Base-by-base conservation (phyloP, 305 asterid genomes). In the Ajuga reptans region DNA sequence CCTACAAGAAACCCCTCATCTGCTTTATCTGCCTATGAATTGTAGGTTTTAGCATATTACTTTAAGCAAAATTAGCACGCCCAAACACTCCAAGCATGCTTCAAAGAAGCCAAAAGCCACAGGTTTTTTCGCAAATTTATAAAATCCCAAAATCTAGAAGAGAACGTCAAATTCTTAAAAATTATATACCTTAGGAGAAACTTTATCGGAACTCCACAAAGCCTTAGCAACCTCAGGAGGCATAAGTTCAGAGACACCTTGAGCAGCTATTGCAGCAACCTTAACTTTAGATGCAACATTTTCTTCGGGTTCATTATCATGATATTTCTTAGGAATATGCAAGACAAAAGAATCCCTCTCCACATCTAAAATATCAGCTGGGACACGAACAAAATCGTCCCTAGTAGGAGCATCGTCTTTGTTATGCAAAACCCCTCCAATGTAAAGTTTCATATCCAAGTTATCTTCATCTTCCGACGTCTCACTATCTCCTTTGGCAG, bases 151-250 rank as follows among this genome's bases (percentile, higher is more conserved):
- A 60, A 21, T 56, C n/a, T 36, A 51, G 49, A 34, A 52, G 37
- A 39, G 12, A 12, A 17, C 27, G 45, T 41, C 62, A 54, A 41
- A 37, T 64, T 37, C 52, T 24, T 51, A 66, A 11, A n/a, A 17
- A 5, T 66, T 36, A 45, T 66, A 69, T 82, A 90, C 97, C 96
- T 92, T 90, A 4, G 91, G 74, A 73, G 96, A 87, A 74, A 82
- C 82, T 76, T 88, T 92, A 64, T 84, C 87, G 11, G 97, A 86
- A 76, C 72, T 74, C 96, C 82, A 84, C 71, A 92, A 89, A 37
- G 92, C 95, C 80, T 85, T 90, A 59, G 96, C 98, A 69, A 92
- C 89, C 18, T 90, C 97, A 69, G 96, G 89, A 72, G 99, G 99
- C 96, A 93, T 89, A 66, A 93, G 90, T 72, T 93, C 91, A 29